Evolutionary conservation across 1,284 basidiomycete genomes (phyloP), one percentile per base, ranked within the genome.

Genomic region (Marasmius sp.): DNA sequence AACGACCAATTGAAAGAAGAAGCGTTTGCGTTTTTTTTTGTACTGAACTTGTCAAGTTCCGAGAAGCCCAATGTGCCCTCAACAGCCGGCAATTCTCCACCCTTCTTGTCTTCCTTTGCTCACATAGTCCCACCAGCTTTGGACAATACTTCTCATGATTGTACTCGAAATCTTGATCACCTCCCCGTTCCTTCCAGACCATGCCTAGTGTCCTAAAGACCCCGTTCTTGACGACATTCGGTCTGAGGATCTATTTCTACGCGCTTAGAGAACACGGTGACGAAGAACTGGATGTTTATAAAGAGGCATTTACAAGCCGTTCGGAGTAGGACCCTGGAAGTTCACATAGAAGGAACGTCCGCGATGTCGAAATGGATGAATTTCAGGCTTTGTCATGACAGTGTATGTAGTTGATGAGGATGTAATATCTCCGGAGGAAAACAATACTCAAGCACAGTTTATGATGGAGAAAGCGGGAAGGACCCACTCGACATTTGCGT

Each of bases 321-420:
- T 97, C 95, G 0, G 94, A 93, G 71, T 97, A 95, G 72, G 94
- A 64, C 89, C 85, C 72, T 96, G 94, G 33, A 96, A 79, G 66
- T 2, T 27, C 27, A 27, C 5, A 95, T 93, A 73, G 84, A 80
- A 94, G 80, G 16, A 93, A 84, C 50, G 84, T 79, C 34, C 88
- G 81, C 1, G 90, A 78, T 1, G 84, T 87, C 18, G 78, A 68
- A 34, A 95, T 72, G 1, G 91, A 87, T 0, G 94, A 91, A 53
- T 85, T 88, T 70, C 92, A 94, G 16, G 85, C 87, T 71, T 85
- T 85, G 72, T 94, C 92, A 3, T 87, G 92, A 65, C 91, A 93
- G 74, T 95, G 87, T 68, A 95, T 89, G 73, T 93, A 84, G 18
- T 94, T 27, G 27, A 27, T 27, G 27, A 27, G 27, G 27, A 80